These are phyloP conservation scores for Pezicula carpinea DNA, from an alignment of 2,329 filamentous ascomycete species.

Conservation along the genomic window DNA sequence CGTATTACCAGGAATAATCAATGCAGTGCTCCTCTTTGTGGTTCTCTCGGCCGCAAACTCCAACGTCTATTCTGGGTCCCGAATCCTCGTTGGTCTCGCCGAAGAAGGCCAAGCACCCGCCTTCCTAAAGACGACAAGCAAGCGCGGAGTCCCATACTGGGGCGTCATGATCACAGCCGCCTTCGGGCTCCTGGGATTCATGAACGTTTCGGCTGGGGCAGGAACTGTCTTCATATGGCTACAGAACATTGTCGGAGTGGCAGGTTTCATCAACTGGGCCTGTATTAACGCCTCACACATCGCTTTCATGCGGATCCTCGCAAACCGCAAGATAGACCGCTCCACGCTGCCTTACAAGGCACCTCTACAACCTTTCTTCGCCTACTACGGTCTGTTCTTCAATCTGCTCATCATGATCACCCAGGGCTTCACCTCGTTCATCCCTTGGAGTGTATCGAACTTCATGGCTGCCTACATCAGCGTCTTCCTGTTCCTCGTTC, in stretches of 20 bases:
- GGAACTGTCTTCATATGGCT: conserved; percentile 67
- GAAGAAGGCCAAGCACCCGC: conserved; percentile 58
- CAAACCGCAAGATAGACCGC: conserved; percentile 51
- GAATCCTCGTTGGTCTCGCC: conserved; percentile 63
- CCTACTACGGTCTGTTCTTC: conserved; percentile 63
- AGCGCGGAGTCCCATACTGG: conserved; percentile 56
- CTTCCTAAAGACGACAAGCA: conserved; percentile 55
- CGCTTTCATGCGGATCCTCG: conserved; percentile 58
- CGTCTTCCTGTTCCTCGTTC: conserved; percentile 55
- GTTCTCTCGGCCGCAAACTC: conserved; percentile 76
- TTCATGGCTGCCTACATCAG: conserved; percentile 65
- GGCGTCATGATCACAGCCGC: conserved; percentile 53
- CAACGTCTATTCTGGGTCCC: conserved; percentile 68
- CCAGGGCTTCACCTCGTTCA: conserved; percentile 65
- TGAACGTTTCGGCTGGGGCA: conserved; percentile 58
- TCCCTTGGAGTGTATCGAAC: conserved; percentile 52
- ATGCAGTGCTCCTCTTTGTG: conserved; percentile 71
- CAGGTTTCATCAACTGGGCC: conserved; percentile 67
- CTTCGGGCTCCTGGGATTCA: conserved; percentile 61
- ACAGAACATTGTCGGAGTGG: conserved; percentile 64
- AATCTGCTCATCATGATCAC: conserved; percentile 61
- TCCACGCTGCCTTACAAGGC: conserved; percentile 56
- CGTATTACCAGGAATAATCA: conserved; percentile 66
- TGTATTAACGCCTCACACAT: conserved; percentile 62
- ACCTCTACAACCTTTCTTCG: conserved; percentile 57